Evolutionary conservation across 306 rosid species (phyloP).

Genomic region (Vigna hirtella): DNA sequence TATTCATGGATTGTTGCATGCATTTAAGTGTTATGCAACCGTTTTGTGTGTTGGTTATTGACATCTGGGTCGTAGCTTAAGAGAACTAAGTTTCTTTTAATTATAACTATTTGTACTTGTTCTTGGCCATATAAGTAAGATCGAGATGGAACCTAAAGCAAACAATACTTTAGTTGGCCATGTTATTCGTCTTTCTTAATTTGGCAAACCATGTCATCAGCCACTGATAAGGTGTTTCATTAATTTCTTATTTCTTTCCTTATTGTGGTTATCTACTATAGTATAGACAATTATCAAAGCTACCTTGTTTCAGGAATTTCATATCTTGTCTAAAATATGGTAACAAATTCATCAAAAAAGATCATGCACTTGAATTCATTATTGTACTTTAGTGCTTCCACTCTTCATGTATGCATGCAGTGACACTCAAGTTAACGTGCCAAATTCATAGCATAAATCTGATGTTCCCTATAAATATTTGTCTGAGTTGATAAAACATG

Average conservation of each 20-base stretch:
- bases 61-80: constrained; percentile 12
- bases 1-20: constrained; percentile 16
- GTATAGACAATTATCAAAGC: constrained; percentile 2
- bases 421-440: neutral
- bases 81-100: constrained; percentile 36
- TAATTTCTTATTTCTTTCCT: constrained; percentile 22
- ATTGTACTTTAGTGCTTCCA: constrained; percentile 8
- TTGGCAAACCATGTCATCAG: constrained; percentile 26
- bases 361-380: constrained; percentile 23
- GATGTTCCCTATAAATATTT: constrained; percentile 22
- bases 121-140: constrained; percentile 24
- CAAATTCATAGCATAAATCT: constrained; percentile 11
- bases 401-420: constrained; percentile 23
- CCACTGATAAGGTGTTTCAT: constrained; percentile 2
- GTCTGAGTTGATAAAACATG: constrained; percentile 23
- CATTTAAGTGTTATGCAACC: constrained; percentile 7
- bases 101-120: neutral
- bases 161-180: constrained; percentile 7
- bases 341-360: neutral
- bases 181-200: constrained; percentile 28
- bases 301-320: constrained; percentile 20
- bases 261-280: constrained; percentile 23
- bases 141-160: constrained; percentile 15
- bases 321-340: neutral
- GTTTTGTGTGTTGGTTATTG: neutral